phyloP scores from a whole-genome alignment of 176 grass and related monocot genomes.

The Triticum aestivum region IWGSC_CS_RefSeq_v2.1 NC_057799.1:652641048-652641547 shows the following conservation, averaged over 20 bases:
- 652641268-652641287: slow-evolving; percentile 92
- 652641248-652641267: slow-evolving; percentile 73
- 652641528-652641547: too few species aligned
- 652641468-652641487: neutral
- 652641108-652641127: neutral
- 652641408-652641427: slow-evolving; percentile 64
- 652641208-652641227: slow-evolving; percentile 74
- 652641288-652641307: slow-evolving; percentile 58
- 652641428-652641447: slow-evolving; percentile 41
- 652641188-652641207: slow-evolving; percentile 35
- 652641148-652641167: slow-evolving; percentile 94
- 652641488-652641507: neutral
- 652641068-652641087: too few species aligned
- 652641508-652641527: too few species aligned
- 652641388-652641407: slow-evolving; percentile 59
- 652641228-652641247: slow-evolving; percentile 78
- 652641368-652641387: slow-evolving; percentile 49
- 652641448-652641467: slow-evolving; percentile 62
- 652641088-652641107: slow-evolving; percentile 80
- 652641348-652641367: slow-evolving; percentile 51
- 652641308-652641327: slow-evolving; percentile 70
- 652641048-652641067: too few species aligned
- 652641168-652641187: slow-evolving; percentile 59
- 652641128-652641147: neutral
- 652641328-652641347: slow-evolving; percentile 85